Base-by-base conservation (phyloP, 495 filamentous ascomycete species). In the Halenospora varia region DNA sequence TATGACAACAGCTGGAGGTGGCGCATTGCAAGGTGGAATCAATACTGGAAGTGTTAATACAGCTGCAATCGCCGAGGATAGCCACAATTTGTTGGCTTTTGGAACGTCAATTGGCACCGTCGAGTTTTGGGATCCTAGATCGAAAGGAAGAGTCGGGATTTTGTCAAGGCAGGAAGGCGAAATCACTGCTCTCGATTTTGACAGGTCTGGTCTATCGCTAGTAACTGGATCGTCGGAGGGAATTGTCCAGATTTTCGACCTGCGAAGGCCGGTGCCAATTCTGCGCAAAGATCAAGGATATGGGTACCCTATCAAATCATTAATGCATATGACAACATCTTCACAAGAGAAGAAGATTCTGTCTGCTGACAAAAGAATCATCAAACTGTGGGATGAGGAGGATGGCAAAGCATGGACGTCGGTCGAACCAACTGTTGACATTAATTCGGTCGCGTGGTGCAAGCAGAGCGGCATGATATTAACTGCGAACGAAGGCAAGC, bases 51-150 rank as follows among this genome's bases (percentile, higher is more conserved):
- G 85, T 18, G 90, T 96, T n/a, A 97, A 99, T 63, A 86, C 85
- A 9, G 93, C 88, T 49, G 86, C 91, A 1, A 84, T 97, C 50
- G 95, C 94, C 11, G 90, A 96, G 65, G 84, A 87, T 10, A 92
- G 89, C 42, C 95, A 99, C 69, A 92, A 91, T 42, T 78, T 99
- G 10, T 78, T 93, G 44, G 92, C 95, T 0, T 97, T 99, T 64
- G 95, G 95, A 26, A 97, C 95, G n/a, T 88, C 89, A 2, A 73
- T 89, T 40, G 93, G 95, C n/a, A 95, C 91, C 4, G 92, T 97
- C 25, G 95, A 97, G 62, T 91, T 97, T 61, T 99, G 90, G 88
- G 95, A 99, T 68, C 80, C 92, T 2, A 79, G 95, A 59, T 87
- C 85, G 53, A 87, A 90, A 66, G 85, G 83, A 55, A 80, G 91